A percentile compares a stretch with the other conserved stretches of the same genome.
Conservation (phyloP, 306 rosid species). For the Acacia crassicarpa region DNA sequence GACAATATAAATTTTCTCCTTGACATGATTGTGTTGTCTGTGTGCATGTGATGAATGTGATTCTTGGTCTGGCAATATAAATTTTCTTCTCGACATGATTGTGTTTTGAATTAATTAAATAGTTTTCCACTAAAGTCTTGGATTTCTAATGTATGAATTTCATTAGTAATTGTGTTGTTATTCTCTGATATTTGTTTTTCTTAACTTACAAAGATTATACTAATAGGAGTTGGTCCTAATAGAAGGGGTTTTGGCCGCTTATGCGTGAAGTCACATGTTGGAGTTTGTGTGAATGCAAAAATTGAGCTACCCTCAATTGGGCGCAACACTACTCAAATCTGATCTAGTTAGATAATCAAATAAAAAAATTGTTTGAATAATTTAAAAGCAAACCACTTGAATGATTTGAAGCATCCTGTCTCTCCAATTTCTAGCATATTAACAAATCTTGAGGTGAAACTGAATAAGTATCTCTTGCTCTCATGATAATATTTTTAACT, state of each 20-base stretch:
- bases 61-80: not conserved
- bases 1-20: too few relatives aligned
- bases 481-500: conserved; percentile 7
- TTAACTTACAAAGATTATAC: not conserved
- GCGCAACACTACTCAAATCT: too few relatives aligned
- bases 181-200: not conserved
- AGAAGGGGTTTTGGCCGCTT: too few relatives aligned
- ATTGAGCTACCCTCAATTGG: too few relatives aligned
- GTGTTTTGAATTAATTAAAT: not conserved
- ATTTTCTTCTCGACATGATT: not conserved
- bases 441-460: conserved; percentile 5
- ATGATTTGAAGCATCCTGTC: not conserved
- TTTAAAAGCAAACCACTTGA: not conserved
- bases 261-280: too few relatives aligned
- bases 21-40: not conserved
- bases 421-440: not conserved
- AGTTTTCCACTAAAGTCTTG: not conserved
- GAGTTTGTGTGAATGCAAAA: too few relatives aligned
- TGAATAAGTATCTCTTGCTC: conserved; percentile 2
- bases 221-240: too few relatives aligned
- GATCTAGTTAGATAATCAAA: too few relatives aligned
- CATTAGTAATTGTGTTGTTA: not conserved
- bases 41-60: not conserved
- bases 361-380: too few relatives aligned
- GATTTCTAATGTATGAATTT: not conserved